These are phyloP conservation scores for Castanea crenata DNA, from an alignment of 306 rosid genomes.

Conservation along the genomic window DNA sequence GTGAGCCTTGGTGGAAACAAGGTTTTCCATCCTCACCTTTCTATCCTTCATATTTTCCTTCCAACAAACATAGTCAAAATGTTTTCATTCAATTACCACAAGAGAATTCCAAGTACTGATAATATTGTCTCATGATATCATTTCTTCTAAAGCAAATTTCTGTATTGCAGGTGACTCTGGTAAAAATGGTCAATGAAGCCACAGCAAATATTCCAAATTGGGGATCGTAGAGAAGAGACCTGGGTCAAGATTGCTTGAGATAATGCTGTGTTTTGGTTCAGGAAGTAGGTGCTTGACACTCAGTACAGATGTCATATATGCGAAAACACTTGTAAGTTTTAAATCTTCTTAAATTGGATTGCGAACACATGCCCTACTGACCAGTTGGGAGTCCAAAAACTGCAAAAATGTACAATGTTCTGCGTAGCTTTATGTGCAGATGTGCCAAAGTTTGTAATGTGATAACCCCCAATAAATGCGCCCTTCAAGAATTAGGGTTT, in stretches of 20 bases:
- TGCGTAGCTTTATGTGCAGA: not conserved
- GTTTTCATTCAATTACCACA: not conserved
- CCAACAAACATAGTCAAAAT: too few relatives aligned
- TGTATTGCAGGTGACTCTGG: conserved; percentile 76
- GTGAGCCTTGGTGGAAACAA: too few relatives aligned
- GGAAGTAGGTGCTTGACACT: not conserved
- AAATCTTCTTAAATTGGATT: not conserved
- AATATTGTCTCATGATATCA: not conserved
- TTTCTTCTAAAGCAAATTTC: not conserved
- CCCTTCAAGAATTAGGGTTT: too few relatives aligned
- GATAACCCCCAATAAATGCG: too few relatives aligned
- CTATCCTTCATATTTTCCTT: too few relatives aligned
- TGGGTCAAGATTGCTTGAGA: not conserved
- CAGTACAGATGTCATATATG: conserved; percentile 10
- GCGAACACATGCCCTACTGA: not conserved
- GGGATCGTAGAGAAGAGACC: conserved; percentile 39
- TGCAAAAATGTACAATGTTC: not conserved
- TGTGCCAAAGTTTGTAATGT: not conserved
- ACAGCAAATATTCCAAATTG: conserved; percentile 82
- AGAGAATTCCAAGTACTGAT: not conserved
- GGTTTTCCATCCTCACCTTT: too few relatives aligned
- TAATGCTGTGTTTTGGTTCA: not conserved
- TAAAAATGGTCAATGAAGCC: conserved; percentile 91
- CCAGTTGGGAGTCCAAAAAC: not conserved
- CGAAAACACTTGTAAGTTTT: not conserved